These are phyloP conservation scores for Galeopsis tetrahit DNA, from an alignment of 257 asterid genomes.

Conservation along the genomic window DNA sequence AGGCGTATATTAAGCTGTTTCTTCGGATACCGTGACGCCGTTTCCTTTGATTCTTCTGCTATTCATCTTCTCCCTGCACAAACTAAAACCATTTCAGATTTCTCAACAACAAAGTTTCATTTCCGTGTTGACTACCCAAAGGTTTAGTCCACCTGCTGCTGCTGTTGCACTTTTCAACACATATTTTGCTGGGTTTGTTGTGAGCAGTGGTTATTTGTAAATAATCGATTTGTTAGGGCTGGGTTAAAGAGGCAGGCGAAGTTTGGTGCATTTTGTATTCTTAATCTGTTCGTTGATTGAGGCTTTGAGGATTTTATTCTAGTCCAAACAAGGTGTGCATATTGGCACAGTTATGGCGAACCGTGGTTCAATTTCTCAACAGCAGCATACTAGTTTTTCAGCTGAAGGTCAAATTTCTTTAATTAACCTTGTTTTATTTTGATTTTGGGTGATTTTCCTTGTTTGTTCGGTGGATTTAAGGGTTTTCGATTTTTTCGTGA, in stretches of 20 bases:
- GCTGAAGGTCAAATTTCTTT: conserved; percentile 41
- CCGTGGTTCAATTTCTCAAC: conserved; percentile 47
- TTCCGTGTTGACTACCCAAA: not conserved
- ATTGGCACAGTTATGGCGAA: conserved; percentile 46
- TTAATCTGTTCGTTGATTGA: conserved; percentile 16
- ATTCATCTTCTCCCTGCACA: conserved; percentile 1
- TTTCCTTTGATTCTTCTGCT: conserved; percentile 12
- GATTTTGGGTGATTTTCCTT: not conserved
- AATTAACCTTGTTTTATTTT: not conserved
- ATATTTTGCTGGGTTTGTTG: conserved; percentile 26
- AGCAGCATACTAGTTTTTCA: conserved; percentile 36
- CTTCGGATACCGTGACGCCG: conserved; percentile 44
- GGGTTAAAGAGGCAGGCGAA: conserved; percentile 24
- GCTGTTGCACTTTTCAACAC: not conserved
- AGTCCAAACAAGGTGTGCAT: conserved; percentile 11
- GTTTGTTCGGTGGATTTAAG: not conserved
- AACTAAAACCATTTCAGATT: not conserved
- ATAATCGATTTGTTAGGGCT: not conserved
- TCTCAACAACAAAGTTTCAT: not conserved
- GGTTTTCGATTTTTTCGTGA: conserved; percentile 9
- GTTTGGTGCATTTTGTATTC: conserved; percentile 28
- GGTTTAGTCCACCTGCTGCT: not conserved
- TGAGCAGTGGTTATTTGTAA: not conserved
- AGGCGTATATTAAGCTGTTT: conserved; percentile 59
- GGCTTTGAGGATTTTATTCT: conserved; percentile 28